Percentiles rank a stretch among this genome's conserved stretches.
phyloP scores from a whole-genome alignment of 164 flowering plant species.

The Akebia trifoliata region DNA sequence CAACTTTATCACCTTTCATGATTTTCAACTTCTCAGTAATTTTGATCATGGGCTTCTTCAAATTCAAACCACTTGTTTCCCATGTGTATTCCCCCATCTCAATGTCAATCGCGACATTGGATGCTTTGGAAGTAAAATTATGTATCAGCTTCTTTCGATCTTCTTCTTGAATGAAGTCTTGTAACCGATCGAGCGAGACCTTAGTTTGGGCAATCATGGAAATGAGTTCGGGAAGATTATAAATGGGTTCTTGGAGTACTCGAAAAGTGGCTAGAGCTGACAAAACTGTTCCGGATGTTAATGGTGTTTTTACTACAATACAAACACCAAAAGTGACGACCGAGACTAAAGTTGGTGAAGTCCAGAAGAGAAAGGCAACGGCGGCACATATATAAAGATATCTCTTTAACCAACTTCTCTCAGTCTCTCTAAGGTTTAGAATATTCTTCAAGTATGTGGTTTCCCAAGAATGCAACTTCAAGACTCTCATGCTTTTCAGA shows the following conservation, averaged over 20 bases:
- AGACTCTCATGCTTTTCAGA: conserved; percentile 68
- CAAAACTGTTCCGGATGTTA: conserved; percentile 63
- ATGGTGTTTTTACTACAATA: conserved; percentile 46
- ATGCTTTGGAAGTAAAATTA: conserved; percentile 12
- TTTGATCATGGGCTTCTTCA: conserved; percentile 39
- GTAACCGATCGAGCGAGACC: conserved; percentile 65
- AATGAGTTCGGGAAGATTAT: conserved; percentile 80
- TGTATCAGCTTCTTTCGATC: conserved; percentile 28
- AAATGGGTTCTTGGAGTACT: conserved; percentile 83
- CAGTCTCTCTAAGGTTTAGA: conserved; percentile 52
- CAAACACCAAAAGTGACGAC: conserved; percentile 69
- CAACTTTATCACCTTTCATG: conserved; percentile 57
- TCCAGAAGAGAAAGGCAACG: conserved; percentile 80
- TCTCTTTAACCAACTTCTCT: conserved; percentile 52
- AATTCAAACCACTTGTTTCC: conserved; percentile 31
- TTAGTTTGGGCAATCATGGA: conserved; percentile 77
- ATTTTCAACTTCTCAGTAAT: conserved; percentile 42
- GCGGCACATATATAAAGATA: conserved; percentile 69
- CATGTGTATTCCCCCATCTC: conserved; percentile 58
- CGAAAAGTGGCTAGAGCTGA: conserved; percentile 81
- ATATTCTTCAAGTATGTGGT: conserved; percentile 46
- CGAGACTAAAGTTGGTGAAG: conserved; percentile 80
- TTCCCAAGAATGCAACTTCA: conserved; percentile 88
- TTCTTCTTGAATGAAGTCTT: conserved; percentile 43
- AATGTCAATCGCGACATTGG: conserved; percentile 45